These are phyloP conservation scores for Colletotrichum noveboracense DNA, from an alignment of 2,329 filamentous ascomycete genomes.

Conservation along the genomic window DNA sequence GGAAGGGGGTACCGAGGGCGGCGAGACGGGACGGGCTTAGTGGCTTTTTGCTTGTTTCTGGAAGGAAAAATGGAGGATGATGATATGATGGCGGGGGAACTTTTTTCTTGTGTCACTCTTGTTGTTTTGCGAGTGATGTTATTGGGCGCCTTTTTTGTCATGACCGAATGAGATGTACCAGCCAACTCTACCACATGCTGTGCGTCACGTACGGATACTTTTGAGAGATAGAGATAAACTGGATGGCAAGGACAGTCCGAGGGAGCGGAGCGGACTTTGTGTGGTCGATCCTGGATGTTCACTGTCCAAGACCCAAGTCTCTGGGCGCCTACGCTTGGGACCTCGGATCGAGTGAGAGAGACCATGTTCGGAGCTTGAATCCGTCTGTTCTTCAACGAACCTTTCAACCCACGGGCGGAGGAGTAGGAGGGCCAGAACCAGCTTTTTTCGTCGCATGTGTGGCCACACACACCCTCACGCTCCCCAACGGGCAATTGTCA, in stretches of 20 bases:
- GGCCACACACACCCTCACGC: not conserved
- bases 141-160: not conserved
- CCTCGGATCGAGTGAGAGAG: not conserved
- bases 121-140: not conserved
- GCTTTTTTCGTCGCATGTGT: not conserved
- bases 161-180: not conserved
- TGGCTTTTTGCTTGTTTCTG: not conserved
- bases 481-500: not conserved
- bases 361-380: not conserved
- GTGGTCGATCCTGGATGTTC: not conserved
- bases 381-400: not conserved
- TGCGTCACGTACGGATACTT: not conserved
- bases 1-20: not conserved
- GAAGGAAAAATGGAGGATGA: not conserved
- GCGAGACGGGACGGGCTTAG: slow-evolving; percentile 1
- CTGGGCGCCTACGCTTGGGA: not conserved
- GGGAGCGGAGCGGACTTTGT: not conserved
- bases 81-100: not conserved
- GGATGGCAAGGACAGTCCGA: not conserved
- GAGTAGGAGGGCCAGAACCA: not conserved
- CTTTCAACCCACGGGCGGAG: not conserved
- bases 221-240: not conserved
- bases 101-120: not conserved
- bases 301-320: not conserved
- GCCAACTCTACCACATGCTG: not conserved